Conservation (phyloP, 169 alveolate species). For the Amoebophrya sp. region DNA sequence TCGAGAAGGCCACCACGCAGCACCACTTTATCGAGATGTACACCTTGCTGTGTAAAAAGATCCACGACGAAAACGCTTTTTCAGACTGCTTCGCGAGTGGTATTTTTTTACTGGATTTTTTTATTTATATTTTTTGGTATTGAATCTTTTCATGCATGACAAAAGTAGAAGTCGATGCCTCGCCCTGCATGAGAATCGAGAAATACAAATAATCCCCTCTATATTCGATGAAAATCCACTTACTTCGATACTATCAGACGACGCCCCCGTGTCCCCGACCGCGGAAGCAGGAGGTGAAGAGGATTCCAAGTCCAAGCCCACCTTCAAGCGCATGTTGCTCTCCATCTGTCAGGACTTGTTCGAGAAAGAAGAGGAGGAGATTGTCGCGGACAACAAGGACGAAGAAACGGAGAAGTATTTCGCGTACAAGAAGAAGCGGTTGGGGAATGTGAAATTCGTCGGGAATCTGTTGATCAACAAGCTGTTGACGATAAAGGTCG, state of each 20-base stretch:
- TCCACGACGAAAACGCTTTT: slow-evolving; percentile 54
- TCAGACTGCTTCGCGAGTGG: too few species aligned
- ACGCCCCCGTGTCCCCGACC: too few species aligned
- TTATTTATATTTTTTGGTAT: too few species aligned
- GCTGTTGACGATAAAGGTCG: slow-evolving; percentile 53
- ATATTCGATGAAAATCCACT: slow-evolving; percentile 48
- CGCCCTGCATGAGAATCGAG: too few species aligned
- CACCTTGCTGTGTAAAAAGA: slow-evolving; percentile 51
- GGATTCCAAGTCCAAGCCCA: not conserved
- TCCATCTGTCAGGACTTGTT: slow-evolving; percentile 55
- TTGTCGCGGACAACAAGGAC: slow-evolving; percentile 53
- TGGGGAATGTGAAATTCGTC: slow-evolving; percentile 59
- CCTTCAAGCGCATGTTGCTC: slow-evolving; percentile 40
- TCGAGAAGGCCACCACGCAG: slow-evolving; percentile 61
- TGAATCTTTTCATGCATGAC: slow-evolving; percentile 50
- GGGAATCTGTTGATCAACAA: slow-evolving; percentile 54
- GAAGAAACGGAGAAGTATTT: slow-evolving; percentile 57
- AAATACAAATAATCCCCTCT: too few species aligned
- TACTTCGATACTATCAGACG: slow-evolving; percentile 41
- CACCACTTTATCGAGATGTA: slow-evolving; percentile 61
- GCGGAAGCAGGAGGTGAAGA: not conserved
- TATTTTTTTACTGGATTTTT: too few species aligned
- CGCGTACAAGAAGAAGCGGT: slow-evolving; percentile 55
- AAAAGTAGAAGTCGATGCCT: too few species aligned
- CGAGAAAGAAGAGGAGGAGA: slow-evolving; percentile 56